A percentile compares a stretch with the other conserved stretches of the same genome.
Conservation (phyloP, 164 flowering plant genomes). For the Amborella trichopoda region DNA sequence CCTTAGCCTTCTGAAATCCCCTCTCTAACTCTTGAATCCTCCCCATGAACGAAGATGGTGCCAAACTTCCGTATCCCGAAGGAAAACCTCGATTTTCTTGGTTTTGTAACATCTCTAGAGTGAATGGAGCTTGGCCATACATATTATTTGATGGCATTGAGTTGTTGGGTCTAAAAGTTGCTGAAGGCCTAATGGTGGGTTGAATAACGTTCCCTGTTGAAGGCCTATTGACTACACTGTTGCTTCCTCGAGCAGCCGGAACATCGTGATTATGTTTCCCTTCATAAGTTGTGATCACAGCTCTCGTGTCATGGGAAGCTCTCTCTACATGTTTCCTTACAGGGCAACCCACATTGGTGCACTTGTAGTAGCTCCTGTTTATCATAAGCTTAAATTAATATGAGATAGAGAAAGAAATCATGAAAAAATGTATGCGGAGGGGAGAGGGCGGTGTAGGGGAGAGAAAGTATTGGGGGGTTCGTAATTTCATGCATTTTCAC, state of each 20-base stretch:
- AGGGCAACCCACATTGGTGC: constrained; percentile 55
- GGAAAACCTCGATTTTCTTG: constrained; percentile 11
- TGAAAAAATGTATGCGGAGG: neutral
- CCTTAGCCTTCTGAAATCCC: constrained; percentile 9
- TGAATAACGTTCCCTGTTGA: constrained; percentile 5
- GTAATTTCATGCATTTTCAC: neutral
- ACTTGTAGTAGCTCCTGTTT: constrained; percentile 86
- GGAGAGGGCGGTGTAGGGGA: neutral
- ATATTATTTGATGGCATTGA: neutral
- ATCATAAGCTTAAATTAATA: neutral
- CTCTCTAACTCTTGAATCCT: constrained; percentile 1
- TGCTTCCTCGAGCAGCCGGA: constrained; percentile 62
- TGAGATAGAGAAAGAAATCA: neutral
- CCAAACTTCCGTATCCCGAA: constrained; percentile 8
- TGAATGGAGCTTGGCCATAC: constrained; percentile 30
- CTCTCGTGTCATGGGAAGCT: constrained; percentile 64
- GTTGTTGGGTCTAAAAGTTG: constrained; percentile 7
- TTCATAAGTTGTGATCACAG: constrained; percentile 84
- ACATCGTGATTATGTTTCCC: constrained; percentile 96
- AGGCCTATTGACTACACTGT: constrained; percentile 21
- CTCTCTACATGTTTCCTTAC: constrained; percentile 87
- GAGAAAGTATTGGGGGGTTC: neutral
- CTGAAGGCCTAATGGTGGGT: constrained; percentile 31
- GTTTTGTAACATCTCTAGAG: constrained; percentile 28
- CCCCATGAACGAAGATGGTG: neutral